Evolutionary conservation across 2,329 filamentous ascomycete genomes (phyloP).

Genomic region (Aspergillus sp.): DNA sequence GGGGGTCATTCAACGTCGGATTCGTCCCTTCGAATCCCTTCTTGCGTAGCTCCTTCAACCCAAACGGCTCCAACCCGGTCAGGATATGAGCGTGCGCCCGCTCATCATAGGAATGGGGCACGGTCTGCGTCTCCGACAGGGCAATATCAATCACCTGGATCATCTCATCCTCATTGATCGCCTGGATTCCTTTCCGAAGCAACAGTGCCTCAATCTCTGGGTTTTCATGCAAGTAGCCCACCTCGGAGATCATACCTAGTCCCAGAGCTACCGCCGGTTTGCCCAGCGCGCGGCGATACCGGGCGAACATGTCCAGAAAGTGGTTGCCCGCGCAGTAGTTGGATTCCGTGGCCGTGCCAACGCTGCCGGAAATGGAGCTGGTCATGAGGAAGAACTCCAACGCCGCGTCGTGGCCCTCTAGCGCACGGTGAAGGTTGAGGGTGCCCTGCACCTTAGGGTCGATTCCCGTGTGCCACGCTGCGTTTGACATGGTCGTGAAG

Average conservation of each 20-base stretch:
- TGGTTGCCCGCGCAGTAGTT: constrained; percentile 7
- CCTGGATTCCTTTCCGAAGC: constrained; percentile 3
- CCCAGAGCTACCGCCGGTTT: neutral
- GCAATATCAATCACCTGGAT: constrained; percentile 12
- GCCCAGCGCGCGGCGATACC: constrained; percentile 1
- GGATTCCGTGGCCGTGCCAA: neutral
- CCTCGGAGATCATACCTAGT: neutral
- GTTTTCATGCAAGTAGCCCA: neutral
- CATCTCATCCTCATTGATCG: constrained; percentile 8
- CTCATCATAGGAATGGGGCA: neutral
- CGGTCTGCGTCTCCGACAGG: neutral
- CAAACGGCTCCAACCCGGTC: neutral
- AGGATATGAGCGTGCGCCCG: constrained; percentile 2
- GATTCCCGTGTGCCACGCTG: neutral
- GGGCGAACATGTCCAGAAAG: neutral
- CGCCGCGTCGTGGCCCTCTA: neutral
- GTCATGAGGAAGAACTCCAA: neutral
- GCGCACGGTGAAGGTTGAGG: constrained; percentile 6
- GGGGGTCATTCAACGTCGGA: constrained; percentile 3
- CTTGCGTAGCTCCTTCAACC: no score
- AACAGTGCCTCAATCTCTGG: constrained; percentile 12
- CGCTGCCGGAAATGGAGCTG: neutral
- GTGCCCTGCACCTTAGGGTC: neutral
- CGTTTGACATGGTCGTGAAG: neutral
- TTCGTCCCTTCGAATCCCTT: neutral